Evolutionary conservation across 2,329 filamentous ascomycete genomes (phyloP), one percentile per base, ranked within the genome.

Genomic region (Alternaria conjuncta): DNA sequence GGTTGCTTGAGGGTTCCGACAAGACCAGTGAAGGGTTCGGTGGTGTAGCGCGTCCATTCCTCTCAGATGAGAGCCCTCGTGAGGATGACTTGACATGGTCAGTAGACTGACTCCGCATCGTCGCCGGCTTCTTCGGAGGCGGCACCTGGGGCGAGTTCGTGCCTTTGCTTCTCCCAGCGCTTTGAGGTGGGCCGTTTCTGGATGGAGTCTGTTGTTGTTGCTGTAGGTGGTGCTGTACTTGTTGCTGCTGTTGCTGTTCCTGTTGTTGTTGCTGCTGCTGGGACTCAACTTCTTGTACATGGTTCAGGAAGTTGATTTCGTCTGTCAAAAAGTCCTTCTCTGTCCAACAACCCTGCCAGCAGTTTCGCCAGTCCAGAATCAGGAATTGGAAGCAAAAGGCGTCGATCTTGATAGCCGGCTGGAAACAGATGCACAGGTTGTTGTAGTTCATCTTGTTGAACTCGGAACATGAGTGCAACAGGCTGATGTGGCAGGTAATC

Each of bases 391-490:
- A 98, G 79, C 93, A 96, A 79, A 95, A 96, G 1, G 90, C 90
- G 75, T 98, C 95, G 63, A 98, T 96, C 82, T 95, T 97, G 88
- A 98, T 93, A 80, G 94, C 97, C 4, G 95, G 95, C 80, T 97
- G 94, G 81, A 97, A 97, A 83, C 95, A 98, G 72, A 97, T 97
- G 82, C 94, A 97, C 23, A 98, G 84, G 70, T 97, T 97, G 76
- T 93, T 90, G 78, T 95, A 97, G 77, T 97, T 93, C 95, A 98
- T 98, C 84, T 97, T 97, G 86, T 97, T 98, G 84, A 95, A 94
- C 68, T 96, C 93, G 23, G 94, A 92, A 79, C 97, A 95, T 1
- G 93, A 94, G 71, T 97, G 89, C 10, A 98, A 86, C 25, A 97
- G 87, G 73, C 94, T 97, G 53, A 98, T 89, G 75, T 98, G 95